Base-by-base conservation (phyloP, 352 stramenopile genomes). In the Aphanomyces cochlioides region DNA sequence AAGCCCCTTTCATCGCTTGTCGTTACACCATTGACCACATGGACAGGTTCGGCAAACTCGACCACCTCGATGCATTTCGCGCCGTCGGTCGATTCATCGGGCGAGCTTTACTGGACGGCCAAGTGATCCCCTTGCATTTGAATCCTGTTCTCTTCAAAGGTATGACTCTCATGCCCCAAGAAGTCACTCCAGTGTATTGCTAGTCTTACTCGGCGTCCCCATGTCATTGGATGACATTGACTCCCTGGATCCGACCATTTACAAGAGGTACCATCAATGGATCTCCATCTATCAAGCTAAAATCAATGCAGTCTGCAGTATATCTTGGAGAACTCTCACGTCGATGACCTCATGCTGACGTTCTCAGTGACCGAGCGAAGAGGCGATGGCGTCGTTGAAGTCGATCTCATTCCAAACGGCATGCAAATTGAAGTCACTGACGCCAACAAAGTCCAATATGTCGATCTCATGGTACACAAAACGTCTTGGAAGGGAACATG, bases 361-460 rank as follows among this genome's bases (percentile, higher is more conserved):
- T 94, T 94, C 72, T 88, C 78, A n/a, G 77, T 88, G 37, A 83
- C 83, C 58, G 74, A 75, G 10, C 81, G 93, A 37, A 43, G 78
- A 3, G 93, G 92, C 38, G 90, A 79, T 4, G 83, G 88, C 57
- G 86, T 84, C 3, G 78, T 92, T 19, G 78, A 80, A 45, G 76
- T 98, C 47, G 95, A 98, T 58, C 82, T 99, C 4, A 98, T 97
- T 75, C 83, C 85, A 19, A 84, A 85, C 47, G 97, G 97, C 36
- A 66, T 73, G 0, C 78, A 95, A 54, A 91, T 98, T 59, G 78
- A 93, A 54, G 96, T 99, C 45, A 99, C 95, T 0, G 89, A 90
- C n/a, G 90, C 91, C 34, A 99, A 98, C 80, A 96, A 95, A 58
- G 81, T 95, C 61, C 90, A 98, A 72, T 99, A 98, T 80, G 84